phyloP scores from a whole-genome alignment of 345 rosid species.

The Balakata baccata region DNA sequence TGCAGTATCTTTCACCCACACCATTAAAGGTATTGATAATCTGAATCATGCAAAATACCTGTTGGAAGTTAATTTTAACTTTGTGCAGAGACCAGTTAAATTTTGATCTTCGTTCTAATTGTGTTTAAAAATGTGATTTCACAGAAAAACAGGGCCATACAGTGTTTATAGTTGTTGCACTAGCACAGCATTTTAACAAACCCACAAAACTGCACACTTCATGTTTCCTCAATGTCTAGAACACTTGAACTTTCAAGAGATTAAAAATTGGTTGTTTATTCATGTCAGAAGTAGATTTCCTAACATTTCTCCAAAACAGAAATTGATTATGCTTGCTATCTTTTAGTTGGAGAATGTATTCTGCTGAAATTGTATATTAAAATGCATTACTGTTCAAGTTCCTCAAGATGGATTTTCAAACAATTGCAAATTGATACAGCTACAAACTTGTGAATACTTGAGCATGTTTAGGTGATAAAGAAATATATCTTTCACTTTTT shows the following conservation, averaged over 20 bases:
- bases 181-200: too few relatives aligned
- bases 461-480: neutral
- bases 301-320: too few relatives aligned
- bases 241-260: neutral
- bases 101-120: too few relatives aligned
- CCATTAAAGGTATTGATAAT: slow-evolving; percentile 41
- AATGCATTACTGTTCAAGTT: neutral
- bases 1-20: slow-evolving; percentile 55
- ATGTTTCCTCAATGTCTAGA: neutral
- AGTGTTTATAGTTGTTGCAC: neutral
- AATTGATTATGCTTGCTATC: neutral
- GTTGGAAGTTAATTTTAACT: neutral
- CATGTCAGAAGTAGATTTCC: neutral
- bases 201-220: neutral
- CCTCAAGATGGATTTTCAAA: neutral
- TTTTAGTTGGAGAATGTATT: neutral
- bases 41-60: neutral
- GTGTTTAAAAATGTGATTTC: neutral
- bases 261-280: neutral
- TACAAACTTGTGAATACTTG: neutral
- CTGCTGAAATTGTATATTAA: neutral
- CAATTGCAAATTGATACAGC: neutral
- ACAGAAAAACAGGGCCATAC: neutral
- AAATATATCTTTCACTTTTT: neutral
- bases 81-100: neutral